These are phyloP conservation scores for Lomentospora prolificans DNA, from an alignment of 2,329 filamentous ascomycete genomes.

Conservation along the genomic window DNA sequence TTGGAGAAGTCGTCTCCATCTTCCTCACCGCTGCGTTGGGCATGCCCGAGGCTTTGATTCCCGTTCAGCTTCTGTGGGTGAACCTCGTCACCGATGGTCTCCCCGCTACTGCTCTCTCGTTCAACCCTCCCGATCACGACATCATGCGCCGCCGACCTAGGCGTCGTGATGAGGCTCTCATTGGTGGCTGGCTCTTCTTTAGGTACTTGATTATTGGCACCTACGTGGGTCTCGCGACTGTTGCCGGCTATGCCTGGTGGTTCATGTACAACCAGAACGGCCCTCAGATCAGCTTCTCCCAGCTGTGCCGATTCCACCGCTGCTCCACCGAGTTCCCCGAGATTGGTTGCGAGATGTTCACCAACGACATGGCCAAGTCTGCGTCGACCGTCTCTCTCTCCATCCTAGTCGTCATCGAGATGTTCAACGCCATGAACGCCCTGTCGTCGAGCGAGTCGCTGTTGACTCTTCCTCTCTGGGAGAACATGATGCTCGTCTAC, in stretches of 20 bases:
- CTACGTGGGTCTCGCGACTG: conserved; percentile 90
- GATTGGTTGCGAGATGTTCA: conserved; percentile 88
- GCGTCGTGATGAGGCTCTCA: conserved; percentile 85
- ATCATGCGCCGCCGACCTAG: conserved; percentile 90
- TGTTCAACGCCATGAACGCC: conserved; percentile 99
- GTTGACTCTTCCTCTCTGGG: conserved; percentile 88
- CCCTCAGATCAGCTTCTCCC: conserved; percentile 82
- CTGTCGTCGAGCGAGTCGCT: conserved; percentile 92
- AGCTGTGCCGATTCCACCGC: conserved; percentile 87
- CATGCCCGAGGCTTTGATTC: conserved; percentile 95
- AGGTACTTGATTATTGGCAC: conserved; percentile 92
- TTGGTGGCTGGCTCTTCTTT: conserved; percentile 94
- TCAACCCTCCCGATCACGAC: conserved; percentile 97
- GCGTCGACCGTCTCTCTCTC: conserved; percentile 90
- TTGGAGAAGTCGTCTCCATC: conserved; percentile 97
- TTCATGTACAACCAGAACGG: conserved; percentile 93
- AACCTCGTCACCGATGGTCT: conserved; percentile 97
- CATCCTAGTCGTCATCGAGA: conserved; percentile 92
- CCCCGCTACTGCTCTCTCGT: conserved; percentile 88
- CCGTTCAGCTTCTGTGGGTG: conserved; percentile 96
- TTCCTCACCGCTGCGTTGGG: conserved; percentile 93
- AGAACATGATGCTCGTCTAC: conserved; percentile 97
- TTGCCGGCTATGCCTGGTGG: conserved; percentile 99
- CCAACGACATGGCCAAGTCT: conserved; percentile 73
- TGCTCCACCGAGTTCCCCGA: conserved; percentile 79